Evolutionary conservation across 164 flowering plant species (phyloP).

Genomic region (Brasenia schreberi): DNA sequence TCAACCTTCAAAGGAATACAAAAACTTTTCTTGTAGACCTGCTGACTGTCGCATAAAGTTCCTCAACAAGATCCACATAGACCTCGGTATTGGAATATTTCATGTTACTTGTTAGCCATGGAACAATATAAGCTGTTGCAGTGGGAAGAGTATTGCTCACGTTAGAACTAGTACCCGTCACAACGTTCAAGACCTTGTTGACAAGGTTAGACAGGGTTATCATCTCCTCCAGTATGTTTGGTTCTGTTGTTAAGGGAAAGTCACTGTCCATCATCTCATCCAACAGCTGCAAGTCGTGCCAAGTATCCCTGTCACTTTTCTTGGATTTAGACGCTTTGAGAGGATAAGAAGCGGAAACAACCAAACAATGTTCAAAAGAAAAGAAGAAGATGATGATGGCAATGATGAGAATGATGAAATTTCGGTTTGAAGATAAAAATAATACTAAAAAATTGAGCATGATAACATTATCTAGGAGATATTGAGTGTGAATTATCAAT

Average conservation of each 20-base stretch:
- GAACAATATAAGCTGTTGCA: constrained; percentile 79
- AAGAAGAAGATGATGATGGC: no score
- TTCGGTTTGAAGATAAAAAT: no score
- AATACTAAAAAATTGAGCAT: no score
- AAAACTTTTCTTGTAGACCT: no score
- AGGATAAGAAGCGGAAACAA: no score
- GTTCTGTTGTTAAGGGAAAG: constrained; percentile 94
- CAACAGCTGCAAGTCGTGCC: constrained; percentile 57
- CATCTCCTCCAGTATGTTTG: constrained; percentile 86
- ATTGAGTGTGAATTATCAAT: no score
- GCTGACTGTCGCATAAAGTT: constrained; percentile 85
- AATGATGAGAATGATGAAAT: no score
- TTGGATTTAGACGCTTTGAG: no score
- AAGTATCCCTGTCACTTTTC: constrained; percentile 12
- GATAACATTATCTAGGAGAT: no score
- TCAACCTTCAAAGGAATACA: no score
- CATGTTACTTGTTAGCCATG: constrained; percentile 77
- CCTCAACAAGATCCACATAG: constrained; percentile 85
- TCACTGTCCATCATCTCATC: constrained; percentile 99
- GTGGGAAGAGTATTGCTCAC: constrained; percentile 86
- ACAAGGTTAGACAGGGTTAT: constrained; percentile 93
- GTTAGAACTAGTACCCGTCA: constrained; percentile 86
- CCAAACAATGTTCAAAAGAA: no score
- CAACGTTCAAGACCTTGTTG: constrained; percentile 85
- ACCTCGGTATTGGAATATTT: constrained; percentile 85